Conservation (phyloP, 371 early-diverging fungal species). For the Mortierella sp. region DNA sequence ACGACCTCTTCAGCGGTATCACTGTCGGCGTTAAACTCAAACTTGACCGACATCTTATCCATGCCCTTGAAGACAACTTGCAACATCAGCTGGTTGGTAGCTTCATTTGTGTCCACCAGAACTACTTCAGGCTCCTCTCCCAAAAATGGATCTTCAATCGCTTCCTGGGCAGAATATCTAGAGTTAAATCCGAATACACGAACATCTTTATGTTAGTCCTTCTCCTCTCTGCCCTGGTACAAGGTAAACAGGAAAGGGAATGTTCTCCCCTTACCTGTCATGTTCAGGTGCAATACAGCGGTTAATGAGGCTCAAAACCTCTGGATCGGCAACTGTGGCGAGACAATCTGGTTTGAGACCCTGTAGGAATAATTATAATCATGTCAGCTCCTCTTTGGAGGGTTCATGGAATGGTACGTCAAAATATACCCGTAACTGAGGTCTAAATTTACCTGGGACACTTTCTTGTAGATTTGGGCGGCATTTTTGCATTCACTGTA, state of each 20-base stretch:
- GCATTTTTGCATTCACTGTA: constrained; percentile 91
- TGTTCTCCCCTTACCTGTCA: constrained; percentile 61
- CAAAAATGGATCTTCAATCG: constrained; percentile 85
- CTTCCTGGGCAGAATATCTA: constrained; percentile 80
- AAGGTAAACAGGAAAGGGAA: background rate
- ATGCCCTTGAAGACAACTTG: constrained; percentile 87
- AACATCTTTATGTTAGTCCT: background rate
- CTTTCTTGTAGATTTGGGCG: constrained; percentile 89
- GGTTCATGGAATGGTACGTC: too few relatives aligned
- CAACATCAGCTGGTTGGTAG: constrained; percentile 73
- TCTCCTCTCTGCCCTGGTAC: background rate
- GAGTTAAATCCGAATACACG: background rate
- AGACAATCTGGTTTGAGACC: constrained; percentile 88
- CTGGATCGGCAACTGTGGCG: constrained; percentile 71
- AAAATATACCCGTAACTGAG: too few relatives aligned
- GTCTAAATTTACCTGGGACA: constrained; percentile 67
- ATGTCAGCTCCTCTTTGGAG: too few relatives aligned
- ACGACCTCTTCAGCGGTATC: constrained; percentile 94
- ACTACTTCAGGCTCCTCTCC: constrained; percentile 84
- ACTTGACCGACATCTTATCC: constrained; percentile 86
- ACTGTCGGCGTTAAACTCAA: constrained; percentile 87
- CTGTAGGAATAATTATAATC: constrained; percentile 40
- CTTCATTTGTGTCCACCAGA: constrained; percentile 69
- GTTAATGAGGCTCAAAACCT: constrained; percentile 82
- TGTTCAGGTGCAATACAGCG: constrained; percentile 79